A percentile compares a stretch with the other conserved stretches of the same genome.
These are phyloP conservation scores for Earliella scabrosa DNA, from an alignment of 1,284 basidiomycete species.

Conservation along the genomic window DNA sequence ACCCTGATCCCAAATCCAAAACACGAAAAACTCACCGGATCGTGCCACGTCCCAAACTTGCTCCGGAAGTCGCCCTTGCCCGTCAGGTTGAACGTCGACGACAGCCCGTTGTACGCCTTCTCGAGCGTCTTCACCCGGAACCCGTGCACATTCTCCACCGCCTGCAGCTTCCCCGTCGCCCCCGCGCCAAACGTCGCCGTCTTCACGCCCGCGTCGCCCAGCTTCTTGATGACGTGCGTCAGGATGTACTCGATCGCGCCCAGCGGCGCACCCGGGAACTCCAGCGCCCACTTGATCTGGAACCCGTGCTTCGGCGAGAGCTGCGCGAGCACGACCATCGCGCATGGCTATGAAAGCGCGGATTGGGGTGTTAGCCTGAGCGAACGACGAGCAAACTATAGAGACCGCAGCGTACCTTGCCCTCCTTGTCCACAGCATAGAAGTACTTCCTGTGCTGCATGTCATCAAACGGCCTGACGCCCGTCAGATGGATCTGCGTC, in stretches of 20 bases:
- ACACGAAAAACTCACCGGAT: conserved; percentile 34
- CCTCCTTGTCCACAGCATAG: conserved; percentile 48
- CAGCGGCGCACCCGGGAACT: conserved; percentile 56
- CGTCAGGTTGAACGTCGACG: conserved; percentile 43
- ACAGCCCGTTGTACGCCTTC: conserved; percentile 50
- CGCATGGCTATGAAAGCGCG: conserved; percentile 35
- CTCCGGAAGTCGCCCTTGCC: conserved; percentile 51
- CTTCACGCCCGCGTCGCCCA: conserved; percentile 46
- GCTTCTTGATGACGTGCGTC: conserved; percentile 48
- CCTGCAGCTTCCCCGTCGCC: conserved; percentile 41
- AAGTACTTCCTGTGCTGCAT: conserved; percentile 56
- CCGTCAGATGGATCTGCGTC: conserved; percentile 59
- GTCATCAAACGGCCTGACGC: conserved; percentile 57
- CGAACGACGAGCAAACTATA: background rate
- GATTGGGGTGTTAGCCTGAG: background rate
- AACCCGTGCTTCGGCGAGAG: conserved; percentile 53
- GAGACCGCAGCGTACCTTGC: conserved; percentile 35
- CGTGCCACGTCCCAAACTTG: conserved; percentile 44
- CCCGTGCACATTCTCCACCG: conserved; percentile 41
- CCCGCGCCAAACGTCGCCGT: conserved; percentile 52
- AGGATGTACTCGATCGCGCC: conserved; percentile 54
- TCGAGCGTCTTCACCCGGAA: conserved; percentile 46
- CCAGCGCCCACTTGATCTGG: conserved; percentile 64
- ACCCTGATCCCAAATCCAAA: background rate
- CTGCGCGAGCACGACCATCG: conserved; percentile 57